Evolutionary conservation across 2,329 filamentous ascomycete species (phyloP), one percentile per base, ranked within the genome.

Genomic region (Gaeumannomyces tritici): DNA sequence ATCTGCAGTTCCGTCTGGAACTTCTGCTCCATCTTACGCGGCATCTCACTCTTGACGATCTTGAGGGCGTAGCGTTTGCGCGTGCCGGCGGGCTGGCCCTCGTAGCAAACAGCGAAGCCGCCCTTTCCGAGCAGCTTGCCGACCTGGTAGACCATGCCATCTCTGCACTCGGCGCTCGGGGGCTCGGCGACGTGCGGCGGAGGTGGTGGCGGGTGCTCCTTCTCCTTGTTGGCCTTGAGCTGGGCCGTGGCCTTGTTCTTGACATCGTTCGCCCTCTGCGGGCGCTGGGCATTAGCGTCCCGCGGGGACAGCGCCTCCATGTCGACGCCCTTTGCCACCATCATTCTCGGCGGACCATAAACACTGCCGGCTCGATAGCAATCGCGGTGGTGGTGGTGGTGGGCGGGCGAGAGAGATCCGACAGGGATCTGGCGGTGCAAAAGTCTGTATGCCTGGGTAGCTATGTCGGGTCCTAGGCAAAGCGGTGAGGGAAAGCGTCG

Each of bases 1-100:
- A 99, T 97, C 75, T 98, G 93, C 8, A 99, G 84, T 75, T 99
- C 95, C 27, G 85, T 85, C 85, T 88, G 85, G 69, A 89, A 88
- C 86, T 93, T 93, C 74, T 93, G 89, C 72, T 90, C 89, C 82
- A 93, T 89, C 74, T 92, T 93, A 64, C 84, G 78, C 9, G 89
- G 88, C 89, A 93, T 93, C 71, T 88, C 85, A 69, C 88, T 90
- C 77, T 88, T 90, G 70, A 93, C 90, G 71, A 93, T 91, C 78
- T 93, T 93, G 69, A 93, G 79, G 57, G 90, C 90, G 71, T 86
- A 89, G 67, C 83, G 82, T 70, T 88, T 86, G 69, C 83, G 88
- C 7, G 84, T 84, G 13, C 87, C 84, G 61, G 85, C 79, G 62
- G 89, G 76, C 67, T 88, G 84, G 59, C 87, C 89, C 68, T 87